These are phyloP conservation scores for Eucalyptus pauciflora DNA, from an alignment of 345 rosid species.

Conservation along the genomic window DNA sequence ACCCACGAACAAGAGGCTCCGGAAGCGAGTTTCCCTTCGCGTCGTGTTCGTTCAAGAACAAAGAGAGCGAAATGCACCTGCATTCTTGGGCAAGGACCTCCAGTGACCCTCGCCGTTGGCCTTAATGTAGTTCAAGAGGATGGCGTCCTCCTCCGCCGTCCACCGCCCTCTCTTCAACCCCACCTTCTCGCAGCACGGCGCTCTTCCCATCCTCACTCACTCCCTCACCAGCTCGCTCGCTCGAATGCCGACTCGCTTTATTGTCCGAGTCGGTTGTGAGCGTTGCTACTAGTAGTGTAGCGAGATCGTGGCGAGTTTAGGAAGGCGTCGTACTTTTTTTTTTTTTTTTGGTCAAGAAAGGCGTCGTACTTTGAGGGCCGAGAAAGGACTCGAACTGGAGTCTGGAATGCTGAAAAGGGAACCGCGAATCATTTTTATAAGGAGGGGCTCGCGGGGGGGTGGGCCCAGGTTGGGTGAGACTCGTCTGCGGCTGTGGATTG, in stretches of 20 bases:
- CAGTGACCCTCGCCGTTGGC: conserved; percentile 57
- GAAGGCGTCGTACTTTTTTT: not conserved
- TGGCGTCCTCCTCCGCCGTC: conserved; percentile 52
- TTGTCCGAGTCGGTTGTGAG: not conserved
- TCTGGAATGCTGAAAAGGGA: not conserved
- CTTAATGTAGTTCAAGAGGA: conserved; percentile 27
- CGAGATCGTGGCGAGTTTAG: not conserved
- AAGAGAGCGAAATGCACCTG: conserved; percentile 12
- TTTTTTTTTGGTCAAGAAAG: not conserved
- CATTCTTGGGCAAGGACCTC: conserved; percentile 61
- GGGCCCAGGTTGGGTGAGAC: not conserved
- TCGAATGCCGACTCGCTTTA: not conserved
- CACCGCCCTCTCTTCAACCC: conserved; percentile 60
- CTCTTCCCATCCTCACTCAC: conserved; percentile 41
- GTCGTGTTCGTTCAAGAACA: not conserved
- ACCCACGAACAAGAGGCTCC: too few relatives aligned
- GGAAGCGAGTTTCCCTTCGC: not conserved
- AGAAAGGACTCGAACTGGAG: not conserved
- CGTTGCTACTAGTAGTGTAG: not conserved
- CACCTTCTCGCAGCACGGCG: conserved; percentile 61
- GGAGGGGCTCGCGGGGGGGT: not conserved
- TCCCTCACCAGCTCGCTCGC: not conserved
- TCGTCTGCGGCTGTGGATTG: not conserved
- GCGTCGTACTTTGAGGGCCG: not conserved
- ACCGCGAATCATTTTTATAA: not conserved